Percentiles rank a stretch among this genome's conserved stretches.
Conservation (phyloP, 805 yeast genomes). For the Wickerhamiella kazuoi region DNA sequence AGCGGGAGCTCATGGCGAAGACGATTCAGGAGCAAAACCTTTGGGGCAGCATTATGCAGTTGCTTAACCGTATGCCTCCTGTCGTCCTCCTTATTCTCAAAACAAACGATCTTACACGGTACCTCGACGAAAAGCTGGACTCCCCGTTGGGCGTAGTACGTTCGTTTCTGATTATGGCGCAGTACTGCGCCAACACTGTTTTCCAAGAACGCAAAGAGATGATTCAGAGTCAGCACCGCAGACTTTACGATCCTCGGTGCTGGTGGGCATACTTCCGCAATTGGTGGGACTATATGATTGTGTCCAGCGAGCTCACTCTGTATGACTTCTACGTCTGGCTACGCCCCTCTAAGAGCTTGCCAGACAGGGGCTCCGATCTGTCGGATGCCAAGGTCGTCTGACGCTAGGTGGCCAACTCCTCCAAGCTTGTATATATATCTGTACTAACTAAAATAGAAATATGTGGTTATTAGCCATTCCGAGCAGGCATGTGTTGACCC, state of each 20-base stretch:
- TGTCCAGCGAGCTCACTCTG: neutral
- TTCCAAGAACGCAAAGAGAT: conserved; percentile 44
- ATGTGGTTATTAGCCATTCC: too few relatives aligned
- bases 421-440: too few relatives aligned
- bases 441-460: too few relatives aligned
- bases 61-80: conserved; percentile 65
- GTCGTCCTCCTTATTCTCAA: conserved; percentile 73
- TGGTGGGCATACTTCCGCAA: neutral
- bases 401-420: too few relatives aligned
- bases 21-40: conserved; percentile 46
- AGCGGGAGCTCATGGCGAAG: conserved; percentile 47
- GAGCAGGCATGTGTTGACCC: too few relatives aligned
- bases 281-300: neutral
- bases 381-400: too few relatives aligned
- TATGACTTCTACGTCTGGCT: neutral
- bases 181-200: conserved; percentile 70
- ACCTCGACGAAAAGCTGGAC: conserved; percentile 65
- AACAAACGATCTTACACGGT: conserved; percentile 85
- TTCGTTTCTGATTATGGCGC: conserved; percentile 75
- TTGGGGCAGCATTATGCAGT: conserved; percentile 57
- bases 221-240: conserved; percentile 12
- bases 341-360: neutral
- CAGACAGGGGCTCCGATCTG: too few relatives aligned
- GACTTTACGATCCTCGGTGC: neutral
- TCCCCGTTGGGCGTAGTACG: conserved; percentile 77